These are phyloP conservation scores for Cutaneotrichosporon dermatis DNA, from an alignment of 1,284 basidiomycete genomes.

Conservation along the genomic window DNA sequence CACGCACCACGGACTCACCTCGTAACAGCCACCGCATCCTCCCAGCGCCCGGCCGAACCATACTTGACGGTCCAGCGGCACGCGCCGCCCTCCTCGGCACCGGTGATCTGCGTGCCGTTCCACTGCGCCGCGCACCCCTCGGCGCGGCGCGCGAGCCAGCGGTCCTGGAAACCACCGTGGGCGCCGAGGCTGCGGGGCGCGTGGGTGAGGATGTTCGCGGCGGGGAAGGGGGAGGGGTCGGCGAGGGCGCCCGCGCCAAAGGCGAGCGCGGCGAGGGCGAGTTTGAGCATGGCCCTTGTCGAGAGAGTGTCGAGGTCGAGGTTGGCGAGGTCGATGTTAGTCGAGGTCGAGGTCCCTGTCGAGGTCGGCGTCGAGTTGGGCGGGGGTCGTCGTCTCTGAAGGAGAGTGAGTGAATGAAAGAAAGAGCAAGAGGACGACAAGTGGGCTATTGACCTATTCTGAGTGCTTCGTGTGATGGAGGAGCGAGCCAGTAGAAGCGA, in stretches of 20 bases:
- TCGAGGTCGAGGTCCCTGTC: no score
- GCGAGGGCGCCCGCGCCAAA: neutral
- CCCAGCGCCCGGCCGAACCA: constrained; percentile 34
- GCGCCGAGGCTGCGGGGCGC: neutral
- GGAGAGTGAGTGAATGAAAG: no score
- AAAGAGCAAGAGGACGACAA: no score
- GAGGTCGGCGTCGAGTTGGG: no score
- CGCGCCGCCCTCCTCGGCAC: constrained; percentile 3
- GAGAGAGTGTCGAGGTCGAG: no score
- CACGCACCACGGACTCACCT: constrained; percentile 15
- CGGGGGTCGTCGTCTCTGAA: no score
- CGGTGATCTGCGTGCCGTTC: constrained; percentile 16
- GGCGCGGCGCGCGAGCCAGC: constrained; percentile 1
- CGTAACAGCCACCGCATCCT: constrained; percentile 8
- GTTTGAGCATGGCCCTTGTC: no score
- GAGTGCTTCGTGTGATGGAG: no score
- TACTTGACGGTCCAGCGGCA: constrained; percentile 41
- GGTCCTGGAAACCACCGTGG: neutral
- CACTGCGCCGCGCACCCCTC: constrained; percentile 2
- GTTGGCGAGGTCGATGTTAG: no score
- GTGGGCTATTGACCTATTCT: no score
- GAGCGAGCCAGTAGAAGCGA: no score
- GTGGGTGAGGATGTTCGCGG: neutral
- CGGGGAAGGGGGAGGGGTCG: neutral
- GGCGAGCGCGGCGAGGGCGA: neutral